Base-by-base conservation (phyloP, 768 basidiomycete species). In the Leccinum ochraceum region DNA sequence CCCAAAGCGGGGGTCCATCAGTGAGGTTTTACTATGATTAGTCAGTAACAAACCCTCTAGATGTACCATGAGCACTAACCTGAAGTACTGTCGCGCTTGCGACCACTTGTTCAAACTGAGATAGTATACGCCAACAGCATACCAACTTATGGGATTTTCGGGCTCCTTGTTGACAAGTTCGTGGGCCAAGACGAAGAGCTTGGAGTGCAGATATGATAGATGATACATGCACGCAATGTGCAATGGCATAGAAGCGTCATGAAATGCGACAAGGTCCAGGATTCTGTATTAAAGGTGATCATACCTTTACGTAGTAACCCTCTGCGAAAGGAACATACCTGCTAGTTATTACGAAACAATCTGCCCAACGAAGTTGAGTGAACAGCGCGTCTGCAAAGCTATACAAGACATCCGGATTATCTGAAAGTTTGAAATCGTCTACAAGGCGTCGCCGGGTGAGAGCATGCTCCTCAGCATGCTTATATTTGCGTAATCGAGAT, bases 141-240 rank as follows among this genome's bases (percentile, higher is more conserved):
- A 99, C 97, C 97, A 99, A 66, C 93, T 95, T 56, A 93, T 84
- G 1, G 94, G 88, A 48, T 92, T 89, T 69, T 95, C 92, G 0
- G 97, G 95, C 70, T 98, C 95, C 52, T 86, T 86, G 57, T 98
- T 93, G 17, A 98, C 95, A 72, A 99, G 84, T 70, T 97, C 93
- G 68, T 98, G 97, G 0, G 97, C 97, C 42, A 98, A 83, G 63
- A 99, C 89, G 77, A 98, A 99, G 6, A 99, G 84, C 66, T 90
- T 89, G 3, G 95, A 95, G 67, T 95, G 92, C 11, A 98, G 78
- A 72, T 96, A 89, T 26, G 88, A 85, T 20, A 98, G 81, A 74
- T 99, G 96, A 71, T 95, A 92, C 93, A 98, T 96, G 83, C 96
- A 98, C 4, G 96, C 95, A 36, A 99, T 88, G 70, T 99, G 96